These are phyloP conservation scores for Pelargonium fulgidum DNA, from an alignment of 441 rosid genomes.

Conservation along the genomic window DNA sequence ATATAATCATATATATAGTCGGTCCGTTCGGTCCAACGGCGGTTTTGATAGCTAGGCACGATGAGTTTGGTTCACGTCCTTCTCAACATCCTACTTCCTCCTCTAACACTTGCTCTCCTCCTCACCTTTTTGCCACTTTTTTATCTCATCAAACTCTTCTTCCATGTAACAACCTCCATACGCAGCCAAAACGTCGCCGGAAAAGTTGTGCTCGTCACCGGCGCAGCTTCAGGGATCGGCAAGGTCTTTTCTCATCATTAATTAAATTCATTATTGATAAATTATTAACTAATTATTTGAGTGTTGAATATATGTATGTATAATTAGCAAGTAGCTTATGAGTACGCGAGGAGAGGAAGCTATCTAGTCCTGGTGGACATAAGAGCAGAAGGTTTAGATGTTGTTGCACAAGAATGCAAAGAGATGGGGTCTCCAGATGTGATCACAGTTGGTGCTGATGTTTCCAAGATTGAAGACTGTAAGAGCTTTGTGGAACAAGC, in stretches of 20 bases:
- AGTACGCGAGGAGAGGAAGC: constrained; percentile 58
- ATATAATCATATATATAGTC: no score
- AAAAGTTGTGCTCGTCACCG: constrained; percentile 63
- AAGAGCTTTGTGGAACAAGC: constrained; percentile 27
- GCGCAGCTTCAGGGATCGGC: constrained; percentile 76
- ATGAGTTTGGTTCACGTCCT: not conserved
- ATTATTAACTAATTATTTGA: no score
- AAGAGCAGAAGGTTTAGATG: constrained; percentile 29
- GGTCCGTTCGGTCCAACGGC: no score
- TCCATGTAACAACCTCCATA: constrained; percentile 29
- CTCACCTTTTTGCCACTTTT: constrained; percentile 44
- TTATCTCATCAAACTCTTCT: constrained; percentile 38
- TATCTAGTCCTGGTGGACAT: constrained; percentile 44
- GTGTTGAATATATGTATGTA: no score
- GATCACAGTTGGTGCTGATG: constrained; percentile 31
- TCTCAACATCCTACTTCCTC: not conserved
- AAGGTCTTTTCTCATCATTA: constrained; percentile 44
- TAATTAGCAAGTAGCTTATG: constrained; percentile 48
- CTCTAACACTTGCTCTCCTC: not conserved
- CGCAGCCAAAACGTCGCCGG: constrained; percentile 43
- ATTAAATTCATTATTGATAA: no score
- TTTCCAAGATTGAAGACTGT: constrained; percentile 30
- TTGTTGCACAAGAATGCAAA: constrained; percentile 28
- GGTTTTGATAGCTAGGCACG: no score
- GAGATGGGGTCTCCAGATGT: constrained; percentile 34